phyloP scores from a whole-genome alignment of 1,139 yeast species.

The Entelexis sorbosivorans region DNA sequence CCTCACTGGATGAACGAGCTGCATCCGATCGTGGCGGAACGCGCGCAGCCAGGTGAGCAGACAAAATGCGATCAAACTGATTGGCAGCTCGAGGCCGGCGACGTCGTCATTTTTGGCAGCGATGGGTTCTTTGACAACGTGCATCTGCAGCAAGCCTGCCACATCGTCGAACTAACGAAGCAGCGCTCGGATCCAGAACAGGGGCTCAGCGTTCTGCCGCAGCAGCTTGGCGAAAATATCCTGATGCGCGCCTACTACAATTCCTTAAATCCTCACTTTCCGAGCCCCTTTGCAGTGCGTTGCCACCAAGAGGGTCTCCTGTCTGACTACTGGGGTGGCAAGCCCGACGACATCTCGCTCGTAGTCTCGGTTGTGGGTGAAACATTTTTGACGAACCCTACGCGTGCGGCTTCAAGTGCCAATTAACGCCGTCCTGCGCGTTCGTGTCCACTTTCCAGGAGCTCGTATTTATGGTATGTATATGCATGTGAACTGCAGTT shows the following conservation, averaged over 20 bases:
- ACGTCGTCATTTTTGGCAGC: constrained; percentile 73
- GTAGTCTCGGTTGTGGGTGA: constrained; percentile 43
- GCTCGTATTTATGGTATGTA: no score
- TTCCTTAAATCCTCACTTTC: constrained; percentile 61
- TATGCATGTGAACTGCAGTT: no score
- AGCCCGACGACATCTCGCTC: constrained; percentile 87
- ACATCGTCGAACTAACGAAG: constrained; percentile 30
- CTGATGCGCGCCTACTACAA: constrained; percentile 58
- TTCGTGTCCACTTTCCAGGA: no score
- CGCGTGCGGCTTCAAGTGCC: neutral
- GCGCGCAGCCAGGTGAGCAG: constrained; percentile 6
- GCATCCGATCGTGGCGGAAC: neutral
- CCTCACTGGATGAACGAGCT: constrained; percentile 42
- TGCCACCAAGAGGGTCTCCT: constrained; percentile 36
- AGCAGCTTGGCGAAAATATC: constrained; percentile 43
- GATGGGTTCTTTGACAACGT: constrained; percentile 92
- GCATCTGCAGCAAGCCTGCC: constrained; percentile 58
- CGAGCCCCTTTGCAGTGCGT: constrained; percentile 82
- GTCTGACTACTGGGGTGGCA: constrained; percentile 58
- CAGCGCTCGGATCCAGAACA: constrained; percentile 18
- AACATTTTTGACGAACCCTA: neutral
- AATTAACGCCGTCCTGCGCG: neutral
- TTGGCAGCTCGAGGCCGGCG: constrained; percentile 41
- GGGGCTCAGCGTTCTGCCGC: constrained; percentile 16
- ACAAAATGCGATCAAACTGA: constrained; percentile 22